Evolutionary conservation across 495 filamentous ascomycete species (phyloP).

Genomic region (Pyronema domesticum): DNA sequence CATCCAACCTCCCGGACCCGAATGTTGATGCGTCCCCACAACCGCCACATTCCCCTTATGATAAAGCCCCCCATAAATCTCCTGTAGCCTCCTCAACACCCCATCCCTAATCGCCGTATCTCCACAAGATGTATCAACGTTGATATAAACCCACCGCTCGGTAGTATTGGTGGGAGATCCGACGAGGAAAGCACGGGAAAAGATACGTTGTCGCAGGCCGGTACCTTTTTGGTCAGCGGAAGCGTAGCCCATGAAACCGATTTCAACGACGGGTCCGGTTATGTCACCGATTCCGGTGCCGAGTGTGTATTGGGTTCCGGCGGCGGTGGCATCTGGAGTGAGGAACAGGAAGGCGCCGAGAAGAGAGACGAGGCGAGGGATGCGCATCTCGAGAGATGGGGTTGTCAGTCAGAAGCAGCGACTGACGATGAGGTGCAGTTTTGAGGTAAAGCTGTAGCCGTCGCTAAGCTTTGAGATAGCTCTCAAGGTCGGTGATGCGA

Average conservation of each 20-base stretch:
- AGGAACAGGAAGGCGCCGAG: too few relatives aligned
- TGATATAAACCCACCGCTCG: slow-evolving; percentile 72
- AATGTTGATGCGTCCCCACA: slow-evolving; percentile 86
- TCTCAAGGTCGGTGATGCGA: too few relatives aligned
- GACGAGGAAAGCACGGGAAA: slow-evolving; percentile 81
- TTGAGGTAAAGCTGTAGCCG: too few relatives aligned
- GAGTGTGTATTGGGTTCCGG: slow-evolving; percentile 40
- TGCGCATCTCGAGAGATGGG: too few relatives aligned
- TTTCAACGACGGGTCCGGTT: slow-evolving; percentile 51
- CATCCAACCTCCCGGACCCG: slow-evolving; percentile 82
- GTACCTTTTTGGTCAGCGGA: slow-evolving; percentile 69
- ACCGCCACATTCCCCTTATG: slow-evolving; percentile 72
- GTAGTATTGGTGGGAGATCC: slow-evolving; percentile 45
- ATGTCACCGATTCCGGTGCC: slow-evolving; percentile 91
- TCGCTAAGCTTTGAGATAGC: too few relatives aligned
- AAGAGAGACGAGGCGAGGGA: too few relatives aligned
- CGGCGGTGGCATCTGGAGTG: neutral
- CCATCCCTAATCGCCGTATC: slow-evolving; percentile 83
- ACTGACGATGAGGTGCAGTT: too few relatives aligned
- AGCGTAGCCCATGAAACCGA: slow-evolving; percentile 62
- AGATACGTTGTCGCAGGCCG: slow-evolving; percentile 74
- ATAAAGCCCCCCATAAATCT: slow-evolving; percentile 60
- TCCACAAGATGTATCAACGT: slow-evolving; percentile 73
- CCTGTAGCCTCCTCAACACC: slow-evolving; percentile 52
- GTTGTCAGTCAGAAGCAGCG: too few relatives aligned